These are phyloP conservation scores for Mycotypha africana DNA, from an alignment of 371 early-diverging fungal species.

Conservation along the genomic window DNA sequence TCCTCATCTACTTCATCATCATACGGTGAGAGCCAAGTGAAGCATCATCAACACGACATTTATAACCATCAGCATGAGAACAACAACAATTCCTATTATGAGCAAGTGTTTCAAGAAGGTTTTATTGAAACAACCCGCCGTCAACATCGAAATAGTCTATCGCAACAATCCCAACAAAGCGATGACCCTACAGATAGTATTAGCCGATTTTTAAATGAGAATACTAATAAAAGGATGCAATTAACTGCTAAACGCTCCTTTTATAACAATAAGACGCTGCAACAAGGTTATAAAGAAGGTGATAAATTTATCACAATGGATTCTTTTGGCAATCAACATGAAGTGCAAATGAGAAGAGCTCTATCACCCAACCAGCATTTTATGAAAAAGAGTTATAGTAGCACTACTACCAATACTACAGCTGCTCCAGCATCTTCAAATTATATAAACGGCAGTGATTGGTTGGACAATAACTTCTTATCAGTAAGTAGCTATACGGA, in stretches of 20 bases:
- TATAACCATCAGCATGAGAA: neutral
- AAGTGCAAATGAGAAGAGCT: slow-evolving; percentile 39
- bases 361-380: slow-evolving; percentile 12
- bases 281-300: slow-evolving; percentile 36
- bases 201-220: neutral
- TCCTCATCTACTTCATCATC: neutral
- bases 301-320: slow-evolving; percentile 40
- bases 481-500: too few relatives aligned
- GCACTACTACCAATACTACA: slow-evolving; percentile 5
- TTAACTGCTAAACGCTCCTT: slow-evolving; percentile 3
- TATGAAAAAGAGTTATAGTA: slow-evolving; percentile 2
- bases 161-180: too few relatives aligned
- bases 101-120: slow-evolving; percentile 35
- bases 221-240: slow-evolving; percentile 1
- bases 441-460: too few relatives aligned
- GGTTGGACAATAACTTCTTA: too few relatives aligned
- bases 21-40: too few relatives aligned
- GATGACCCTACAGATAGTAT: slow-evolving; percentile 1
- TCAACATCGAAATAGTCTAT: too few relatives aligned
- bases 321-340: slow-evolving; percentile 34
- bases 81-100: slow-evolving; percentile 3
- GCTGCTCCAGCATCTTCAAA: neutral
- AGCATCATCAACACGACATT: too few relatives aligned
- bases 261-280: slow-evolving; percentile 6
- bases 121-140: slow-evolving; percentile 34